Conservation (phyloP, 1,139 yeast genomes). For the Diutina pseudorugosa region DNA sequence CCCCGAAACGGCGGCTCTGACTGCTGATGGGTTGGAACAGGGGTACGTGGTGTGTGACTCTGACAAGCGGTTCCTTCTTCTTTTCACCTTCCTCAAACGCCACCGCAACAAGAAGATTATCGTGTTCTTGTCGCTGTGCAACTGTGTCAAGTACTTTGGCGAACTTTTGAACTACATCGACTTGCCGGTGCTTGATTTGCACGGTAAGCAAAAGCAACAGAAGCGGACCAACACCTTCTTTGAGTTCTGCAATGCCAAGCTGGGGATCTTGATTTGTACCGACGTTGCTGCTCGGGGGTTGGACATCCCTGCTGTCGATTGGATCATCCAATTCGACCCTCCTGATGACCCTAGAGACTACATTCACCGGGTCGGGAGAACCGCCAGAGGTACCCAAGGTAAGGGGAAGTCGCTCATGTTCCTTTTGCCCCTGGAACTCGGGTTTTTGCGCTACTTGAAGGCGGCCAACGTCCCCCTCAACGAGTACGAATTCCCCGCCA, state of each 20-base stretch:
- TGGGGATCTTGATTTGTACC: slow-evolving; percentile 86
- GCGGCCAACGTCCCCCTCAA: slow-evolving; percentile 96
- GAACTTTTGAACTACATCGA: slow-evolving; percentile 92
- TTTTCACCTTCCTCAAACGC: slow-evolving; percentile 88
- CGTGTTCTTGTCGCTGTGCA: slow-evolving; percentile 92
- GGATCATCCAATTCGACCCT: slow-evolving; percentile 96
- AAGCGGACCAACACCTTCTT: slow-evolving; percentile 95
- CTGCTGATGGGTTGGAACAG: slow-evolving; percentile 95
- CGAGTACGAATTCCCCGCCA: slow-evolving; percentile 91
- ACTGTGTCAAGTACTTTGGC: slow-evolving; percentile 91
- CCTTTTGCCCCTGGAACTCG: slow-evolving; percentile 85
- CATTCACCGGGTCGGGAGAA: slow-evolving; percentile 95
- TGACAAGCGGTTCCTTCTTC: slow-evolving; percentile 79
- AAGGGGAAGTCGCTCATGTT: slow-evolving; percentile 93
- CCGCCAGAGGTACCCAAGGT: slow-evolving; percentile 90
- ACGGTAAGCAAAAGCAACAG: slow-evolving; percentile 97
- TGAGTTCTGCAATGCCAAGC: slow-evolving; percentile 94
- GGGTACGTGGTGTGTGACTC: slow-evolving; percentile 97
- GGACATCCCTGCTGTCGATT: slow-evolving; percentile 94
- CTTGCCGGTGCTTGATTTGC: slow-evolving; percentile 88
- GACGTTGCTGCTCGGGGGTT: slow-evolving; percentile 98
- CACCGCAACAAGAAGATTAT: slow-evolving; percentile 82
- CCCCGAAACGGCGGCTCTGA: slow-evolving; percentile 68
- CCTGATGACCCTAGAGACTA: slow-evolving; percentile 99
- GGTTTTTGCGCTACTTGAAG: slow-evolving; percentile 85